Conservation (phyloP, 2,329 filamentous ascomycete genomes). For the Ceratocystis smalleyi region DNA sequence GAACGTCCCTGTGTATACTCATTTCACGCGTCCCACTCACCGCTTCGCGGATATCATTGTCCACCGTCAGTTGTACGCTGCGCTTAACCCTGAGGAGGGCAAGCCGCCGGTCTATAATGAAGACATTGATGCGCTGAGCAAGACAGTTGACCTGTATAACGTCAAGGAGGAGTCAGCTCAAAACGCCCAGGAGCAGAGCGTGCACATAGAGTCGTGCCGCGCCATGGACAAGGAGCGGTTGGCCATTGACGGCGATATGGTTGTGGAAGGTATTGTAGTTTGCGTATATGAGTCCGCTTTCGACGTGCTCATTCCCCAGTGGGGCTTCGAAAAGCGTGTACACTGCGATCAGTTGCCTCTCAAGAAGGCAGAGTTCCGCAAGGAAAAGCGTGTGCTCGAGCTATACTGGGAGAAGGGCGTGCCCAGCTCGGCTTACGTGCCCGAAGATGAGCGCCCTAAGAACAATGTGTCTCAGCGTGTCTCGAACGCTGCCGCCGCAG, state of each 20-base stretch:
- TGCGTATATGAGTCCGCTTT: constrained; percentile 98
- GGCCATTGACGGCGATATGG: constrained; percentile 75
- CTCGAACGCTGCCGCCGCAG: constrained; percentile 59
- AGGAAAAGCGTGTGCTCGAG: constrained; percentile 85
- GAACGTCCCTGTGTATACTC: constrained; percentile 87
- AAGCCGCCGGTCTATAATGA: constrained; percentile 47
- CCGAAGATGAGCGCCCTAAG: constrained; percentile 91
- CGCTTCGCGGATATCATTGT: constrained; percentile 92
- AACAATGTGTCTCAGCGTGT: constrained; percentile 57
- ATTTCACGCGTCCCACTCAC: constrained; percentile 89
- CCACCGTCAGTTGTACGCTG: constrained; percentile 81
- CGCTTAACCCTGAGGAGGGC: constrained; percentile 59
- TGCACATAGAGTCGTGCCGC: constrained; percentile 94
- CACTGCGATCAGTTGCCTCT: constrained; percentile 95
- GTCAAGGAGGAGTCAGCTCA: constrained; percentile 98
- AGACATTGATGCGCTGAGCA: constrained; percentile 72
- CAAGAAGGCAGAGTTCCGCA: constrained; percentile 98
- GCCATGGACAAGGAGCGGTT: constrained; percentile 85
- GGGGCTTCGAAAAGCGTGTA: constrained; percentile 97
- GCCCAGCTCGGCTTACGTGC: constrained; percentile 85
- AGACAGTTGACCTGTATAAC: constrained; percentile 91
- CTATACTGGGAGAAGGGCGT: constrained; percentile 99
- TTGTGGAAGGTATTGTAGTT: constrained; percentile 88
- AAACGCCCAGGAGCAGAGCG: constrained; percentile 94
- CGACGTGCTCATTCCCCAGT: constrained; percentile 93